Evolutionary conservation across 768 basidiomycete genomes (phyloP).

Genomic region (Russula abietina): DNA sequence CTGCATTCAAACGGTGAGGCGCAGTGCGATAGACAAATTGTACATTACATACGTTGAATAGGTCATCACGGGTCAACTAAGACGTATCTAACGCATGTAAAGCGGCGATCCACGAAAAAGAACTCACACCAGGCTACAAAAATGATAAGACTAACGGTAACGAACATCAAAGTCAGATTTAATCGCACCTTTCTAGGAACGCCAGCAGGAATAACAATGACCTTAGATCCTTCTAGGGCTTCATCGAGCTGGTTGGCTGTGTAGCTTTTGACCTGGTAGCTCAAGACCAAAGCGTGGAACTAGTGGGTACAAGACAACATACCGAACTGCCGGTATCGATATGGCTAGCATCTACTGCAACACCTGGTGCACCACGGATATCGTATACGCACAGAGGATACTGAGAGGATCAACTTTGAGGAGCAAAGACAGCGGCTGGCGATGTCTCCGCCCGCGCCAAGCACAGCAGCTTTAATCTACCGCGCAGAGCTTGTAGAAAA

Average conservation of each 20-base stretch:
- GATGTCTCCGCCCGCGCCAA: conserved; percentile 98
- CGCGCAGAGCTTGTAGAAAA: conserved; percentile 73
- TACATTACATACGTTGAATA: conserved; percentile 74
- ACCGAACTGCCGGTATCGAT: conserved; percentile 83
- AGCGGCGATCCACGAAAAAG: conserved; percentile 13
- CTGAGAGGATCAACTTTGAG: conserved; percentile 90
- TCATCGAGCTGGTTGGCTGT: conserved; percentile 82
- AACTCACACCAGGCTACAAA: conserved; percentile 74
- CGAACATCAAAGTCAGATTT: background rate
- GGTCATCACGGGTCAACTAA: conserved; percentile 94
- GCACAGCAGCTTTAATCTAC: conserved; percentile 87
- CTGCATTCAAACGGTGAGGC: conserved; percentile 35
- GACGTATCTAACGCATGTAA: conserved; percentile 28
- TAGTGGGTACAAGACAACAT: conserved; percentile 28
- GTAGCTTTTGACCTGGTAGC: conserved; percentile 63
- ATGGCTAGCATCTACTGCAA: conserved; percentile 95
- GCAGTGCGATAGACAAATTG: background rate
- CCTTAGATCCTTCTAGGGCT: conserved; percentile 83
- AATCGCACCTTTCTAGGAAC: conserved; percentile 87
- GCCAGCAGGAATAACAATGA: conserved; percentile 97
- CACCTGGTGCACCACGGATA: conserved; percentile 93
- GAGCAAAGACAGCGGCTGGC: conserved; percentile 91
- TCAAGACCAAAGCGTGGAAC: background rate
- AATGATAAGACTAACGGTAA: conserved; percentile 29
- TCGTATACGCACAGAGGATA: conserved; percentile 87